Evolutionary conservation across 2,329 filamentous ascomycete genomes (phyloP).

Genomic region (Emmonsia crescens): DNA sequence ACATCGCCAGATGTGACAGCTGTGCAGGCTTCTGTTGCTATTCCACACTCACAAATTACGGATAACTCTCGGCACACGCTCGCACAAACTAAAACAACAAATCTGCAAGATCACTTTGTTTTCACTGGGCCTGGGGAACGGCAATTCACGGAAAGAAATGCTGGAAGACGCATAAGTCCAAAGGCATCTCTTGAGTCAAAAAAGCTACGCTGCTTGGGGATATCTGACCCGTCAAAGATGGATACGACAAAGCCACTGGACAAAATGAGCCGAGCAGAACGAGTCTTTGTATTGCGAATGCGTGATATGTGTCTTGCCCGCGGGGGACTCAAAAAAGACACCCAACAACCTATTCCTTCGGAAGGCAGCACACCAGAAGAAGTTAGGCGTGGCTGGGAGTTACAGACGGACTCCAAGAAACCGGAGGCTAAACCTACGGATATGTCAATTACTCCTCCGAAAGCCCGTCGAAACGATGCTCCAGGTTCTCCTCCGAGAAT

Average conservation of each 20-base stretch:
- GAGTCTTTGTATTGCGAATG: slow-evolving; percentile 20
- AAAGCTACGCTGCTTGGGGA: not conserved
- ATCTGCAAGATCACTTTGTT: not conserved
- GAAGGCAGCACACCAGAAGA: not conserved
- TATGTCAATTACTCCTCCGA: not conserved
- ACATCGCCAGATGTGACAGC: not conserved
- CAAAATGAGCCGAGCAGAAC: slow-evolving; percentile 15
- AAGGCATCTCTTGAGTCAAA: not conserved
- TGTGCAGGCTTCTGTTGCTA: not conserved
- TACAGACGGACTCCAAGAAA: not conserved
- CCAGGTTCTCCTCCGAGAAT: slow-evolving; percentile 13
- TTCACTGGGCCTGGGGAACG: not conserved
- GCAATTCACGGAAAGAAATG: not conserved
- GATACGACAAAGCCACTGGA: slow-evolving; percentile 7
- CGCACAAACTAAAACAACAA: not conserved
- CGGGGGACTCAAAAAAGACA: slow-evolving; percentile 10
- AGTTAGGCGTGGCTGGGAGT: not conserved
- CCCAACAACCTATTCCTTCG: not conserved
- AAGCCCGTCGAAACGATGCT: slow-evolving; percentile 4
- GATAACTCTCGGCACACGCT: not conserved
- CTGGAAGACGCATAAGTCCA: not conserved
- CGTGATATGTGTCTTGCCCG: slow-evolving; percentile 21
- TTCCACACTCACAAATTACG: not conserved
- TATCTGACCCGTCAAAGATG: slow-evolving; percentile 5
- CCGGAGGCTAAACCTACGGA: not conserved